A percentile compares a stretch with the other conserved stretches of the same genome.
Evolutionary conservation across 2,329 filamentous ascomycete genomes (phyloP).

Genomic region (Pseudocercospora eumusae): DNA sequence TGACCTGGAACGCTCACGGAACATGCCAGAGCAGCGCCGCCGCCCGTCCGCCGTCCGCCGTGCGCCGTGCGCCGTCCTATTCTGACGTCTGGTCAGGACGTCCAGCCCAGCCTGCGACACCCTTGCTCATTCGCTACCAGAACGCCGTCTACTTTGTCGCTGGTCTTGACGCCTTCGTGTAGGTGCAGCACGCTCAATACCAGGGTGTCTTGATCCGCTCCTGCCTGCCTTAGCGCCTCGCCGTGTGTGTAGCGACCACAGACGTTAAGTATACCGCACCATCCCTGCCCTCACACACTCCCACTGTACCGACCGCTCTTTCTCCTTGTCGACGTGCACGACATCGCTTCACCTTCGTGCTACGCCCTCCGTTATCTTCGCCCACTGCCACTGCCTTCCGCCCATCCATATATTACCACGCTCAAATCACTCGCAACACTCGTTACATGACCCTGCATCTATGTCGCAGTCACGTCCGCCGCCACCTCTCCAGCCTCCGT

Average conservation of each 20-base stretch:
- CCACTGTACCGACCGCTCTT: slow-evolving; percentile 30
- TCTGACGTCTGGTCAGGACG: slow-evolving; percentile 17
- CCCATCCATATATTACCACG: neutral
- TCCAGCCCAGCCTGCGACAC: slow-evolving; percentile 22
- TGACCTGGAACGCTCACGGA: slow-evolving; percentile 20
- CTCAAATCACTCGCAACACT: slow-evolving; percentile 3
- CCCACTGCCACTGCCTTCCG: slow-evolving; percentile 19
- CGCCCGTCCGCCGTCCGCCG: too few species aligned
- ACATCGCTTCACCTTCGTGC: slow-evolving; percentile 23
- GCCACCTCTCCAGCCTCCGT: slow-evolving; percentile 46
- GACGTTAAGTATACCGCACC: slow-evolving; percentile 22
- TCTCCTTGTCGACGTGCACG: slow-evolving; percentile 26
- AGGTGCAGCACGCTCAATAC: slow-evolving; percentile 28
- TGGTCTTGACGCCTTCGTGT: slow-evolving; percentile 29
- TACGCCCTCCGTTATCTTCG: slow-evolving; percentile 18
- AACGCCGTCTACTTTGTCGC: slow-evolving; percentile 22
- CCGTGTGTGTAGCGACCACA: slow-evolving; percentile 23
- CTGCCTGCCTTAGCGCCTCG: slow-evolving; percentile 29
- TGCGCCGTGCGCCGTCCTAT: slow-evolving; percentile 16
- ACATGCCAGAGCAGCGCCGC: slow-evolving; percentile 24
- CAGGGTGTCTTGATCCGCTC: slow-evolving; percentile 30
- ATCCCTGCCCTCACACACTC: too few species aligned
- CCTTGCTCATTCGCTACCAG: slow-evolving; percentile 30
- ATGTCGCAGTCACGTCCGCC: slow-evolving; percentile 38
- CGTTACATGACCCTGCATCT: slow-evolving; percentile 14